Conservation (phyloP, 192 early-diverging fungal genomes). For the Coemansia sp. region DNA sequence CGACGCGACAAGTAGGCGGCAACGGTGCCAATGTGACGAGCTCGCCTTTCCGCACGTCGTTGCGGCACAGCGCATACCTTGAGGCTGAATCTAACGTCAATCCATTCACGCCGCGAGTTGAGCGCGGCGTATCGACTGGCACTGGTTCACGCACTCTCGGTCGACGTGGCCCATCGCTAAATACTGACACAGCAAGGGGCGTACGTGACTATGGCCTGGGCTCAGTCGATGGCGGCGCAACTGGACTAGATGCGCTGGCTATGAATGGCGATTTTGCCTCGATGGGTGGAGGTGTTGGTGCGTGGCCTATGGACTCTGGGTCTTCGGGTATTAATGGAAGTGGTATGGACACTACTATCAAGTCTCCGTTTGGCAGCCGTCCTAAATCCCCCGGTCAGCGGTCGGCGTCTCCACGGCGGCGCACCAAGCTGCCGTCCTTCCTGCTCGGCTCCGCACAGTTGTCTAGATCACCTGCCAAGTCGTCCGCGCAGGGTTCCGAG, state of each 20-base stretch:
- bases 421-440: slow-evolving; percentile 52
- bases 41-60: slow-evolving; percentile 39
- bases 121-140: slow-evolving; percentile 25
- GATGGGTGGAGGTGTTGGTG: slow-evolving; percentile 34
- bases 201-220: neutral
- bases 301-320: slow-evolving; percentile 30
- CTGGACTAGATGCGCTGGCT: neutral
- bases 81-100: slow-evolving; percentile 32
- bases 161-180: slow-evolving; percentile 31
- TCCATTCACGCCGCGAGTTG: slow-evolving; percentile 52
- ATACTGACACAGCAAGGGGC: neutral
- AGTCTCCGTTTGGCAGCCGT: slow-evolving; percentile 33
- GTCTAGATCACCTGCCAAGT: slow-evolving; percentile 27
- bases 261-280: slow-evolving; percentile 11
- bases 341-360: neutral
- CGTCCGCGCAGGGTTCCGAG: slow-evolving; percentile 12
- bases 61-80: slow-evolving; percentile 26
- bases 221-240: neutral
- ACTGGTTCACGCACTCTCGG: slow-evolving; percentile 24
- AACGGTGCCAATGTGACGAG: neutral
- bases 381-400: slow-evolving; percentile 50
- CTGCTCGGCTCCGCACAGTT: slow-evolving; percentile 43
- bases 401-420: slow-evolving; percentile 49
- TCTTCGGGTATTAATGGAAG: neutral
- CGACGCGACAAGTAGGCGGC: slow-evolving; percentile 18